phyloP scores from a whole-genome alignment of 1,139 yeast species.

The Yamadazyma diddensiae region DNA sequence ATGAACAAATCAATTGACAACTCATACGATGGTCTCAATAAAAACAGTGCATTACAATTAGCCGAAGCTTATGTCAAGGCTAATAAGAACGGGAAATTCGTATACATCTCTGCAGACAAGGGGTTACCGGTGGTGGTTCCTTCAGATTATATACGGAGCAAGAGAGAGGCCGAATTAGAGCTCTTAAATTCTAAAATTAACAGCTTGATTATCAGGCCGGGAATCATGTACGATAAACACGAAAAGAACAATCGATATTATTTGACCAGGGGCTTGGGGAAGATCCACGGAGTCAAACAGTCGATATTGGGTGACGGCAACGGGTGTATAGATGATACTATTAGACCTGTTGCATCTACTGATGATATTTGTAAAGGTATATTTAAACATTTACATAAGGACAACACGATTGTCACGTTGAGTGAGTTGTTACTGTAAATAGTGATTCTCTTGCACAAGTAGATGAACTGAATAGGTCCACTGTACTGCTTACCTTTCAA shows the following conservation, averaged over 20 bases:
- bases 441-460: no score
- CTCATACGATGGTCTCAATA: constrained; percentile 63
- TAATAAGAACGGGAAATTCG: constrained; percentile 34
- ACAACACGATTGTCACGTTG: constrained; percentile 54
- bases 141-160: constrained; percentile 65
- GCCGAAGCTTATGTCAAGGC: constrained; percentile 34
- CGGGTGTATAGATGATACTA: constrained; percentile 39
- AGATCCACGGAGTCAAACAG: constrained; percentile 45
- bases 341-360: constrained; percentile 67
- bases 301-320: constrained; percentile 25
- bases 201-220: constrained; percentile 70
- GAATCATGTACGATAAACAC: constrained; percentile 69
- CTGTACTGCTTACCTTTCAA: no score
- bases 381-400: constrained; percentile 52
- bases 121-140: constrained; percentile 58
- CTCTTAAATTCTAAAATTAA: constrained; percentile 48
- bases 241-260: constrained; percentile 31
- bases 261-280: constrained; percentile 24
- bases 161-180: constrained; percentile 71
- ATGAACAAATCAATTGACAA: constrained; percentile 44
- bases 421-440: constrained; percentile 39
- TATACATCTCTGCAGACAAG: constrained; percentile 75
- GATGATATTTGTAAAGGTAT: constrained; percentile 64
- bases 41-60: constrained; percentile 64
- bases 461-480: no score